Percentiles rank a stretch among this genome's conserved stretches.
These are phyloP conservation scores for Penicillium paneum DNA, from an alignment of 2,329 filamentous ascomycete genomes.

Conservation along the genomic window DNA sequence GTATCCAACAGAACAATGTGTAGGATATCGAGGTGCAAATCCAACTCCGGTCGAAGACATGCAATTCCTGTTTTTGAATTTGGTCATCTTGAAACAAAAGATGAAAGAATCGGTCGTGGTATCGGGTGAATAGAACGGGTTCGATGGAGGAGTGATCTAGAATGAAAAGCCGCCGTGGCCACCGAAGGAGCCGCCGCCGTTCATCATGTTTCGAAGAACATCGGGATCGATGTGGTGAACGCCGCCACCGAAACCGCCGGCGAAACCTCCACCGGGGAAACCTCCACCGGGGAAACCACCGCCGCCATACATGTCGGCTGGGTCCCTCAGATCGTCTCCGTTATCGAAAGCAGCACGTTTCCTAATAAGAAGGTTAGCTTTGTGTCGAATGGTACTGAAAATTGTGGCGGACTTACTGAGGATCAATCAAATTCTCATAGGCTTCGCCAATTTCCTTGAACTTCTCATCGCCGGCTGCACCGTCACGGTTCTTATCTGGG, in stretches of 20 bases:
- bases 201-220: constrained; percentile 82
- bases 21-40: constrained; percentile 8
- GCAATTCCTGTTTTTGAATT: constrained; percentile 3
- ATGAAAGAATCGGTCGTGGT: constrained; percentile 8
- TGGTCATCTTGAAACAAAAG: not conserved
- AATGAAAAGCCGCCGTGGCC: constrained; percentile 58
- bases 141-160: constrained; percentile 28
- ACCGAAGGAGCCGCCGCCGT: constrained; percentile 52
- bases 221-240: constrained; percentile 62
- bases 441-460: constrained; percentile 99
- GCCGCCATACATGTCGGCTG: constrained; percentile 44
- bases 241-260: constrained; percentile 31
- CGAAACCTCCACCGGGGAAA: constrained; percentile 50
- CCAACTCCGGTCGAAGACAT: constrained; percentile 14
- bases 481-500: constrained; percentile 89
- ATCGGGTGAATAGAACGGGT: not conserved
- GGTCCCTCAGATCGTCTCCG: constrained; percentile 76
- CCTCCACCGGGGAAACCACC: constrained; percentile 44
- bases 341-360: constrained; percentile 90
- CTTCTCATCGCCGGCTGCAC: constrained; percentile 76
- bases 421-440: constrained; percentile 90
- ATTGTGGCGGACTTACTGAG: constrained; percentile 64
- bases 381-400: not conserved
- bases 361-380: constrained; percentile 43
- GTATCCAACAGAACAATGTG: constrained; percentile 3